Percentiles rank a stretch among this genome's conserved stretches.
phyloP scores from a whole-genome alignment of 371 early-diverging fungal genomes.

The Cokeromyces recurvatus region DNA sequence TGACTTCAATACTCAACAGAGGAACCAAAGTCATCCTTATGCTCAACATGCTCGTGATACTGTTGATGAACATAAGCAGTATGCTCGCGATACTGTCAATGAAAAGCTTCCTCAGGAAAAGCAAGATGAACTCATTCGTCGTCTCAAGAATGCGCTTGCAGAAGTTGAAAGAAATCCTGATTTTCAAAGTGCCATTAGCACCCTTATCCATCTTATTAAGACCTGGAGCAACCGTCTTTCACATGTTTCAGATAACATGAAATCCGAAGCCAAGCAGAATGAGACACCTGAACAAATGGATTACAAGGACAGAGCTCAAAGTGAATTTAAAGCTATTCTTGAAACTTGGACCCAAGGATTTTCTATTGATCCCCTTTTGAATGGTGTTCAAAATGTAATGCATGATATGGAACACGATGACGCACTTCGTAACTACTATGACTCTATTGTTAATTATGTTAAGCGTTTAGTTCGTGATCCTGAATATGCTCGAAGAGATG shows the following conservation, averaged over 20 bases:
- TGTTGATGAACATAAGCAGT: slow-evolving; percentile 5
- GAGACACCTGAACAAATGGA: slow-evolving; percentile 9
- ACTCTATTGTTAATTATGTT: slow-evolving; percentile 21
- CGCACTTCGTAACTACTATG: slow-evolving; percentile 28
- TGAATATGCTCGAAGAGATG: slow-evolving; percentile 16
- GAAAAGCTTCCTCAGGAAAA: slow-evolving; percentile 40
- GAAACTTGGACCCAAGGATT: slow-evolving; percentile 55
- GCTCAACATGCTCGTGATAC: slow-evolving; percentile 4
- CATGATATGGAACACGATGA: slow-evolving; percentile 26
- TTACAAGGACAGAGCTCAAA: slow-evolving; percentile 22
- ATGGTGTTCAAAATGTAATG: slow-evolving; percentile 26
- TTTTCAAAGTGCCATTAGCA: slow-evolving; percentile 47
- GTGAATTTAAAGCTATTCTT: slow-evolving; percentile 46
- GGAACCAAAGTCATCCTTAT: background rate
- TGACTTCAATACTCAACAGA: background rate
- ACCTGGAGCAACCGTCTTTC: slow-evolving; percentile 35
- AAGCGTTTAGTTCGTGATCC: slow-evolving; percentile 25
- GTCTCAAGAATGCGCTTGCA: slow-evolving; percentile 37
- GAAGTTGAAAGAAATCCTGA: slow-evolving; percentile 48
- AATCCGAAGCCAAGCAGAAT: slow-evolving; percentile 3
- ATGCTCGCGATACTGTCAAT: slow-evolving; percentile 10
- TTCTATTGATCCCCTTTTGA: slow-evolving; percentile 39
- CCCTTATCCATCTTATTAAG: slow-evolving; percentile 30
- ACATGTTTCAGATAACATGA: slow-evolving; percentile 11
- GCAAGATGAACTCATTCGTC: slow-evolving; percentile 34